A percentile compares a stretch with the other conserved stretches of the same genome.
phyloP scores from a whole-genome alignment of 2,329 filamentous ascomycete genomes.

The Remersonia thermophila region DNA sequence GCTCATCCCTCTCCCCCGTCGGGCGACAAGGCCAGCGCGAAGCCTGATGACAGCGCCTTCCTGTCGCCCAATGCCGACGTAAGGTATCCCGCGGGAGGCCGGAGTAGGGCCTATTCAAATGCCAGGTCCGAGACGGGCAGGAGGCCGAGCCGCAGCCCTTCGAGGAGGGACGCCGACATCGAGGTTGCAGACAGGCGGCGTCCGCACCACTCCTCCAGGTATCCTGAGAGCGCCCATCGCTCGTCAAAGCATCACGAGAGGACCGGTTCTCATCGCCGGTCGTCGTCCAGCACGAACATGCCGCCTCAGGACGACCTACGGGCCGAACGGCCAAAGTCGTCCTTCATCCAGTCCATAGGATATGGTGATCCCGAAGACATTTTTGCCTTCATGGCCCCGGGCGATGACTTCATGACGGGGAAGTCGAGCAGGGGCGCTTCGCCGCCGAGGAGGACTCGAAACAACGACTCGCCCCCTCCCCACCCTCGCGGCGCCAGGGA shows the following conservation, averaged over 20 bases:
- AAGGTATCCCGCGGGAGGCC: slow-evolving; percentile 28
- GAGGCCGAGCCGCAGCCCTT: slow-evolving; percentile 8
- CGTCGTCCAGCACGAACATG: slow-evolving; percentile 6
- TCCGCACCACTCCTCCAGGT: slow-evolving; percentile 7
- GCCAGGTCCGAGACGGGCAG: slow-evolving; percentile 11
- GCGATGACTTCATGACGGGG: slow-evolving; percentile 9
- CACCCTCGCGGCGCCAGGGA: slow-evolving; percentile 15
- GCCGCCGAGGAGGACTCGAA: slow-evolving; percentile 19
- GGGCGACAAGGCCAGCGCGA: slow-evolving; percentile 12
- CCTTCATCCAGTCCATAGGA: slow-evolving; percentile 6
- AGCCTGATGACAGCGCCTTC: slow-evolving; percentile 23
- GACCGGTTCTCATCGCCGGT: no score
- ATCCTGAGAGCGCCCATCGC: slow-evolving; percentile 20
- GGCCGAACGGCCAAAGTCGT: slow-evolving; percentile 6
- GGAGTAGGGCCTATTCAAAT: slow-evolving; percentile 32
- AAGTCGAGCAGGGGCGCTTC: slow-evolving; percentile 11
- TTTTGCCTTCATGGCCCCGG: slow-evolving; percentile 15
- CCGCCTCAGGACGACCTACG: slow-evolving; percentile 4
- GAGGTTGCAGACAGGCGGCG: slow-evolving; percentile 14
- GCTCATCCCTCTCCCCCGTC: slow-evolving; percentile 24
- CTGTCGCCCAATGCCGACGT: slow-evolving; percentile 33
- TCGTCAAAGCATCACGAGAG: slow-evolving; percentile 24
- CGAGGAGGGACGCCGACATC: slow-evolving; percentile 9
- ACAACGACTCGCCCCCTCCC: slow-evolving; percentile 22
- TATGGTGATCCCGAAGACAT: slow-evolving; percentile 12